Base-by-base conservation (phyloP, 495 filamentous ascomycete species). In the Neurospora discreta region DNA sequence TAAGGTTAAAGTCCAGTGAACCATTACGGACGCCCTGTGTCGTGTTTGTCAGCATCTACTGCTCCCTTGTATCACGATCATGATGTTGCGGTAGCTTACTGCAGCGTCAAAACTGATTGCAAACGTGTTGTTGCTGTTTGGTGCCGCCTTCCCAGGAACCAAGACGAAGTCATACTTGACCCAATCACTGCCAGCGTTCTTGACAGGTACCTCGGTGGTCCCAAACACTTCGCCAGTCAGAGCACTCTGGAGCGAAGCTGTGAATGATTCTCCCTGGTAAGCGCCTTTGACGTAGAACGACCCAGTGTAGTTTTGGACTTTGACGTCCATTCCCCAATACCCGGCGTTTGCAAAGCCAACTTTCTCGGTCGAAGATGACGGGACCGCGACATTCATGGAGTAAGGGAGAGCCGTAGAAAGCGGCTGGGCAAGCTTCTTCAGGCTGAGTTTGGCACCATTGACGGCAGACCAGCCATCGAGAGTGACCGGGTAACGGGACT, bases 91-190 rank as follows among this genome's bases (percentile, higher is more conserved):
- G 13, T 13, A 8, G 70, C 77, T 74, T 69, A 80, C 78, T 10
- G 82, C 77, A 2, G 82, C 80, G 73, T 91, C 83, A 71, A 90
- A 87, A 5, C 87, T 87, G 40, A 92, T 73, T 3, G 84, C 84
- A 75, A 90, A 90, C 41, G 89, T 89, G 74, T 92, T 93, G 42
- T 91, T 89, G 60, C 84, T 84, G 77, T 87, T 87, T 6, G 85
- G 80, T 10, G 90, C 87, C 36, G 78, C 75, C 69, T 77, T 71
- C 30, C 33, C 60, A 65, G 87, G 79, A 16, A 78, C 78, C 3
- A 86, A 80, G 73, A 79, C 74, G 76, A 83, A 88, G n/a, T 80
- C 74, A 70, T 85, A 83, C 77, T 87, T 82, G 10, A 76, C 82
- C 84, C 87, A 89, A 16, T 36, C 72, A 3, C 79, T 75, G 39